Evolutionary conservation across 805 yeast species (phyloP).

Genomic region (Candida manassasensis): DNA sequence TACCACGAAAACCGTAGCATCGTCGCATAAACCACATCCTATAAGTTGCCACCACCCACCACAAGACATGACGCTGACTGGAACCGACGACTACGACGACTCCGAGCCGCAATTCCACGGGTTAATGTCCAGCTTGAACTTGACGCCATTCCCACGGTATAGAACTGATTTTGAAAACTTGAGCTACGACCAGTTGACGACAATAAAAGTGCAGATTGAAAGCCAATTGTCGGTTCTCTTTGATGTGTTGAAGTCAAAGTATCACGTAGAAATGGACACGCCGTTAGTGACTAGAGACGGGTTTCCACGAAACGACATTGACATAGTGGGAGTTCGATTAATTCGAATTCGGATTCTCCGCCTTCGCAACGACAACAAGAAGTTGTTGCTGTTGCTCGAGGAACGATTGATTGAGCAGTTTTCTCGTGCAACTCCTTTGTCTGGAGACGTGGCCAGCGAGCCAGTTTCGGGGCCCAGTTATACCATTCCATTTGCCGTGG

Average conservation of each 20-base stretch:
- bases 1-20: too few relatives aligned
- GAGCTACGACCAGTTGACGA: constrained; percentile 12
- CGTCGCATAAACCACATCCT: too few relatives aligned
- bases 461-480: not conserved
- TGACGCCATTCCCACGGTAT: constrained; percentile 21
- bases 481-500: constrained; percentile 50
- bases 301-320: constrained; percentile 80
- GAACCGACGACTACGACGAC: constrained; percentile 10
- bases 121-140: constrained; percentile 23
- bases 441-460: not conserved
- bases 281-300: constrained; percentile 68
- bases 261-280: constrained; percentile 59
- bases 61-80: constrained; percentile 2
- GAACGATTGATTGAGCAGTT: constrained; percentile 43
- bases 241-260: constrained; percentile 37
- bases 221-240: constrained; percentile 28
- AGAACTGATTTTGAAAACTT: constrained; percentile 14
- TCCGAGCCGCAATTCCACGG: constrained; percentile 20
- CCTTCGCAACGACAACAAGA: constrained; percentile 63
- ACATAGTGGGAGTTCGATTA: constrained; percentile 61
- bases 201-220: constrained; percentile 18
- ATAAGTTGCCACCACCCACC: too few relatives aligned
- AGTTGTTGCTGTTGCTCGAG: constrained; percentile 45
- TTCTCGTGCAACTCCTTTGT: not conserved
- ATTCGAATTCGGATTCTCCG: constrained; percentile 61